Conservation (phyloP, 2,329 filamentous ascomycete genomes). For the Coniochaeta hoffmannii region DNA sequence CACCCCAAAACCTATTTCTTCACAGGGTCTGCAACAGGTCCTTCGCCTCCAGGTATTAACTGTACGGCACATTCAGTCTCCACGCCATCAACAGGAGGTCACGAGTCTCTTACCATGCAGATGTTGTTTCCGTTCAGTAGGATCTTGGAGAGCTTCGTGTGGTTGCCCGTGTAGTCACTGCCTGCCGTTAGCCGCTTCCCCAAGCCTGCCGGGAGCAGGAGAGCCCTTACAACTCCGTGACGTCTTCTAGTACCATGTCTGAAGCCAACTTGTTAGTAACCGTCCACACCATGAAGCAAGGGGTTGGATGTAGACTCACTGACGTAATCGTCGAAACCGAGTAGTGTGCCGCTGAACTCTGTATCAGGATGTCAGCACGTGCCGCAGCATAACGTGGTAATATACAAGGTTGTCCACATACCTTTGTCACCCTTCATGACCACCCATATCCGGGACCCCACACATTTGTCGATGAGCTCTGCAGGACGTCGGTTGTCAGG, state of each 20-base stretch:
- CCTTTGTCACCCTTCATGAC: conserved; percentile 99
- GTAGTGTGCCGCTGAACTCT: conserved; percentile 94
- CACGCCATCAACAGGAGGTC: background rate
- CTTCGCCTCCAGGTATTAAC: conserved; percentile 74
- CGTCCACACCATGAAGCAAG: background rate
- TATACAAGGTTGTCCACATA: conserved; percentile 28
- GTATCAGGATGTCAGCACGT: conserved; percentile 4
- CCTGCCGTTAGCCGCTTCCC: conserved; percentile 13
- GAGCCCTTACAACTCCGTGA: conserved; percentile 81
- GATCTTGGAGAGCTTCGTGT: conserved; percentile 89
- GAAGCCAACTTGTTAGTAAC: conserved; percentile 16
- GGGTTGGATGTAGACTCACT: conserved; percentile 59
- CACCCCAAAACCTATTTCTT: conserved; percentile 15
- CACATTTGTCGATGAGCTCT: conserved; percentile 99
- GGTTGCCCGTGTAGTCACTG: conserved; percentile 84
- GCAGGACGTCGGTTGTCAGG: conserved; percentile 17
- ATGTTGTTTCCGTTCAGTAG: conserved; percentile 97
- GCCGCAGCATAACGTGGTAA: background rate
- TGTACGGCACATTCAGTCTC: conserved; percentile 23
- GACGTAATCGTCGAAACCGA: conserved; percentile 99
- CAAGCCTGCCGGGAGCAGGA: background rate
- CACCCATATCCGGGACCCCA: conserved; percentile 96
- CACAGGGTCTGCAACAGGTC: conserved; percentile 37
- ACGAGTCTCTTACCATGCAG: conserved; percentile 74
- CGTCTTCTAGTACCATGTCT: conserved; percentile 99